Evolutionary conservation across 768 basidiomycete species (phyloP), one percentile per base, ranked within the genome.

Genomic region (Chalciporus sphaerocephalus): DNA sequence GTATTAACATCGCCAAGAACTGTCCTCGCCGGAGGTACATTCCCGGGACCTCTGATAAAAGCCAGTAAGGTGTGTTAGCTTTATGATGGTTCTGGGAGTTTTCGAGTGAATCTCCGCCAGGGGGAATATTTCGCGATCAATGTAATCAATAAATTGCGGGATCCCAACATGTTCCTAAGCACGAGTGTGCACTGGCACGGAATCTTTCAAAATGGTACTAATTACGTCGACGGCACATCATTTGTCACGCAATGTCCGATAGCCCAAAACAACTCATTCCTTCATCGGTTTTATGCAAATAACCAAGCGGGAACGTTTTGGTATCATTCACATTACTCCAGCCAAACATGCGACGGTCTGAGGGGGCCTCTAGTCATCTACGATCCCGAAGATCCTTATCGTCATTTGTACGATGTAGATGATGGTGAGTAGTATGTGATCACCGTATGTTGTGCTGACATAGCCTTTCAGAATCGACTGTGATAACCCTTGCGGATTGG

Each of bases 151-250:
- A 40, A 65, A 30, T 50, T 80, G 32, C 68, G 59, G 1, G 73
- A 80, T 40, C 52, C 58, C 0, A 65, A 72, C 7, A 80, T 81
- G 80, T 56, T 73, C 40, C 62, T 70, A 43, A 68, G 64, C 10
- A 81, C 80, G 4, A 76, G 72, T 39, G 74, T 82, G 40, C 78
- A 80, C 52, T 80, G 76, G 78, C 79, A 80, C 49, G 77, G 79
- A 10, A 46, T 80, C 25, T 67, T 69, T 48, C 78, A 80, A 50
- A 58, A 67, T 2, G 56, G 60, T 2, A 69, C 72, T 20, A 74
- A 68, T 48, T 71, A 64, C 55, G 71, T 59, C 0, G 79, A 80
- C 46, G 78, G 79, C 2, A 54, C 65, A 8, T 63, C 67, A 5
- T 68, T 63, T 40, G 60, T 74, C 28, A 60, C 69, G 10, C 64